Evolutionary conservation across 1,139 yeast species (phyloP), one percentile per base, ranked within the genome.

Genomic region (Martiniozyma asiatica): DNA sequence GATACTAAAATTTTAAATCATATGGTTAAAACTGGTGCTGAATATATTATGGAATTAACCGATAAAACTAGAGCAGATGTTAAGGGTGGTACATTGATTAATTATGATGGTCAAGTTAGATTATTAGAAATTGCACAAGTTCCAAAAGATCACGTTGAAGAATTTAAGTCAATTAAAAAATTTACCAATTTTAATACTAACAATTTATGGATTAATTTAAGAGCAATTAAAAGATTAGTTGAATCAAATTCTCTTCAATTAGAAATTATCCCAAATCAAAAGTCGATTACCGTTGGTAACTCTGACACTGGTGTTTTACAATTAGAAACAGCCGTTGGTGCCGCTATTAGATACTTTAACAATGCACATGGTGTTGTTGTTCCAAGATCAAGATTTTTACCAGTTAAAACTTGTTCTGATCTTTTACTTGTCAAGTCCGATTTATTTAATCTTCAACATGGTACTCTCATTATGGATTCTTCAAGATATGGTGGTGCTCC

Each of bases 21-120:
- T 64, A 87, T 89, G 94, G 61, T 84, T 42, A 93, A 81, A 50
- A 72, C 94, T 27, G 78, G 78, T 33, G 74, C 95, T 35, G 97
- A 92, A 63, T 89, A 87, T 58, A 77, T 89, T 49, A 89, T 89
- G 98, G 98, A 89, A 63, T 73, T 89, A 57, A 92, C 98, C 36
- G 94, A 89, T 62, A 89, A 89, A 67, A 89, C 98, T 33, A 78
- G 98, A 60, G 98, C 98, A 28, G 98, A 89, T 58, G 98, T 89
- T 51, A 89, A 89, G 64, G 98, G 98, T 65, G 98, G 98, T 67
- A 89, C 98, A 45, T 73, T 89, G 56, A 87, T 89, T 56, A 85
- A 84, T 60, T 89, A 92, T 58, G 92, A 85, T 47, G 97, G 97
- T 39, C 77, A 79, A 51, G 95, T 89, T 38, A 76, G 96, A 60